Conservation (phyloP, 306 rosid species). For the Cucumis hystrix region DNA sequence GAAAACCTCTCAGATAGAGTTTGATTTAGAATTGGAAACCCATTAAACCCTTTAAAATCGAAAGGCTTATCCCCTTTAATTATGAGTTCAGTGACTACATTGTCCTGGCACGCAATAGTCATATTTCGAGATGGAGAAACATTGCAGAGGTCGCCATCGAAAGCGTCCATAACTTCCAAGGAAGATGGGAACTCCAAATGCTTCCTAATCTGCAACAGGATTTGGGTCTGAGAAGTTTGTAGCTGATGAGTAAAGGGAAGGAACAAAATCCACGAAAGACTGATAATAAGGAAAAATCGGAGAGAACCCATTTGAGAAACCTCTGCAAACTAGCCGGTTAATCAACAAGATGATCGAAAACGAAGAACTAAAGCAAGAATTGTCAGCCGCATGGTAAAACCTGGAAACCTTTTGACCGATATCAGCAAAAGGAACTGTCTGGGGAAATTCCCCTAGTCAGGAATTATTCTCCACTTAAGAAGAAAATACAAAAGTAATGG, state of each 20-base stretch:
- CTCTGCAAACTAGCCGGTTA: neutral
- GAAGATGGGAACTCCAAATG: slow-evolving; percentile 58
- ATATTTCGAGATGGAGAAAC: slow-evolving; percentile 30
- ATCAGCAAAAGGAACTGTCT: slow-evolving; percentile 2
- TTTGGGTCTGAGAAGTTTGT: slow-evolving; percentile 43
- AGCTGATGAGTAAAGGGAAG: slow-evolving; percentile 34
- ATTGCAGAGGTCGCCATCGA: slow-evolving; percentile 37
- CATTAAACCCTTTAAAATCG: slow-evolving; percentile 35
- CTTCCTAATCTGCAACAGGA: slow-evolving; percentile 50
- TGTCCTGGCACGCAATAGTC: slow-evolving; percentile 47
- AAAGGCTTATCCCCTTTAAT: slow-evolving; percentile 53
- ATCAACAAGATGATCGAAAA: neutral
- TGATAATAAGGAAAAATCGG: slow-evolving; percentile 13
- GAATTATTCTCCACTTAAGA: neutral
- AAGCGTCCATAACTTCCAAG: slow-evolving; percentile 35
- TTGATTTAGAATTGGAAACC: slow-evolving; percentile 45
- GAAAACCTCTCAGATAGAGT: slow-evolving; percentile 58
- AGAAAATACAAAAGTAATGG: neutral
- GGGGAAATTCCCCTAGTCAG: slow-evolving; percentile 6
- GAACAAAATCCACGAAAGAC: slow-evolving; percentile 32
- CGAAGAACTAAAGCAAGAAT: slow-evolving; percentile 4
- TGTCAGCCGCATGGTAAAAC: neutral
- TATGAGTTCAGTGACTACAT: slow-evolving; percentile 55
- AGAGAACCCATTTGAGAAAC: slow-evolving; percentile 35
- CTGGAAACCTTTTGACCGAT: neutral